A percentile compares a stretch with the other conserved stretches of the same genome.
phyloP scores from a whole-genome alignment of 176 grass and related monocot species.

The Guadua angustifolia region DNA sequence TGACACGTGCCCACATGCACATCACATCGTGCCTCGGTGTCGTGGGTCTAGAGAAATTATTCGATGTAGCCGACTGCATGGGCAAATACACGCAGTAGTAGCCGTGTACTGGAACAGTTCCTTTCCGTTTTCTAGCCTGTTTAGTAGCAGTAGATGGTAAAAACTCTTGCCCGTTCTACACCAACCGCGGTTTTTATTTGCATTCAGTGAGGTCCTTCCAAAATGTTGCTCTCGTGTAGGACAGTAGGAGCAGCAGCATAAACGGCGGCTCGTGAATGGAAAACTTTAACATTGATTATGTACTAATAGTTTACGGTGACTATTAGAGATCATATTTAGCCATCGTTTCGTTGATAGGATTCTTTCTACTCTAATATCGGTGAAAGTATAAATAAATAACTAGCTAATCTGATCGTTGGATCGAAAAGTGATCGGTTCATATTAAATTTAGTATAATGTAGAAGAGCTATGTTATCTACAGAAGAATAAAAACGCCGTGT shows the following conservation, averaged over 20 bases:
- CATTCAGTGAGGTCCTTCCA: neutral
- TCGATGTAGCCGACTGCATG: neutral
- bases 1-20: conserved; percentile 47
- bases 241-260: neutral
- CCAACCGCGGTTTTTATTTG: neutral
- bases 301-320: no score
- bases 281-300: no score
- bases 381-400: no score
- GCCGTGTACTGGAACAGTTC: neutral
- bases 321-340: no score
- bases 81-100: neutral
- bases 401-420: no score
- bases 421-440: no score
- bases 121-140: neutral
- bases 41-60: neutral
- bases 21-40: conserved; percentile 39
- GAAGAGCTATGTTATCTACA: no score
- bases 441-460: no score
- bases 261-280: neutral
- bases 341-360: no score
- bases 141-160: neutral
- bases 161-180: neutral
- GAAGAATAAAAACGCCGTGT: neutral
- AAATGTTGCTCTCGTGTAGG: neutral
- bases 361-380: no score